phyloP scores from a whole-genome alignment of 768 basidiomycete species.

The Leccinum olivaceopallidum region DNA sequence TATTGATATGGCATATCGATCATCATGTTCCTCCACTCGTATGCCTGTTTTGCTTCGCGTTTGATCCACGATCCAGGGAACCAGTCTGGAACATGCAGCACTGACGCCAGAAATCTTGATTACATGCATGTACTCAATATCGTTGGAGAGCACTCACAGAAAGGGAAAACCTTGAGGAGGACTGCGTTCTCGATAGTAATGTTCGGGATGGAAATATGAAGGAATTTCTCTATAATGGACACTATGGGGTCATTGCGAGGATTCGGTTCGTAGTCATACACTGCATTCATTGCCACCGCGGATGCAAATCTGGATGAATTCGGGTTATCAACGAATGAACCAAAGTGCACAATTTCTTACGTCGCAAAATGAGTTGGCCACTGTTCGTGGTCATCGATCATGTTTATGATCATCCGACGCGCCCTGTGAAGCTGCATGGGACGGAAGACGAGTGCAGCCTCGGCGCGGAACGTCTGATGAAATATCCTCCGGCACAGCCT shows the following conservation, averaged over 20 bases:
- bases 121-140: background rate
- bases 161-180: background rate
- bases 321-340: background rate
- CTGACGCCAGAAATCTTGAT: background rate
- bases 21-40: background rate
- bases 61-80: conserved; percentile 13
- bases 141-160: background rate
- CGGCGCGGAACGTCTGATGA: conserved; percentile 18
- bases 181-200: background rate
- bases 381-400: conserved; percentile 8
- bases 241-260: background rate
- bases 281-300: conserved; percentile 26
- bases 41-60: background rate
- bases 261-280: conserved; percentile 5
- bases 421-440: conserved; percentile 19
- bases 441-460: conserved; percentile 7
- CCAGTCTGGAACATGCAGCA: conserved; percentile 14
- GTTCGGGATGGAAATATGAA: background rate
- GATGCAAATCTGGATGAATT: conserved; percentile 27
- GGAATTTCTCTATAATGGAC: background rate
- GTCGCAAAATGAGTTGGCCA: background rate
- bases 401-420: conserved; percentile 10
- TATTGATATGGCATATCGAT: conserved; percentile 6
- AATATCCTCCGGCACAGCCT: conserved; percentile 18
- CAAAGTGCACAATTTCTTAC: background rate